Evolutionary conservation across 169 alveolate species (phyloP), one percentile per base, ranked within the genome.

Genomic region (Cryptosporidium muris): DNA sequence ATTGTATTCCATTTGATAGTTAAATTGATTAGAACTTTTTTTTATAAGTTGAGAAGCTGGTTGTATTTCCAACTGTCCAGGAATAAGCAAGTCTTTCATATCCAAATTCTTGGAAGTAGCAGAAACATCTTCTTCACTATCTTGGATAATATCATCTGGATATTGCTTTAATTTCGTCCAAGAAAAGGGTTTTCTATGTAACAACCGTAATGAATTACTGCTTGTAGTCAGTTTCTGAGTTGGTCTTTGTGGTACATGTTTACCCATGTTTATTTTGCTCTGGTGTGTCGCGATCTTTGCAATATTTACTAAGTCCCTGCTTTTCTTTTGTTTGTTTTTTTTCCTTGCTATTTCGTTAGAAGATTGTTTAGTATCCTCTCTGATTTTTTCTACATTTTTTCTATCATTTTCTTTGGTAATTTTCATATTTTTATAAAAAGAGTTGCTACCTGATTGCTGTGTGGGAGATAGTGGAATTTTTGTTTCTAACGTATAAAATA

Each of bases 401-500:
- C 40, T 60, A 34, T 60, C 4, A 4, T 53, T 37, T 16, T 5
- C 63, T 9, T 53, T 53, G 9, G 63, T 53, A 36, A 34, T 65
- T 62, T 37, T 25, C 4, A 36, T 62, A 12, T 5, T 8, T 25
- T 62, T 25, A 25, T 56, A 7, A n/a, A 40, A 12, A 38, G 5
- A 34, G 8, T 54, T 52, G 1, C 85, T 68, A 16, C 85, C 85
- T 5, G 60, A 52, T 40, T 64, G 80, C 25, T 60, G 65, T 37
- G 67, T 34, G 16, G 85, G 66, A 25, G 85, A 74, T 2, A 74
- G 49, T 56, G 85, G 85, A 8, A 74, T 40, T 43, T 38, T 45
- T 5, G 85, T 74, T 25, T 74, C 85, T 25, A 60, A 52, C 14
- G 85, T 74, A 2, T 74, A 74, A 54, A 74, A 74, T 37, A 74